Percentiles rank a stretch among this genome's conserved stretches.
These are phyloP conservation scores for Phytophthora tentaculata DNA, from an alignment of 352 stramenopile species.

Conservation along the genomic window DNA sequence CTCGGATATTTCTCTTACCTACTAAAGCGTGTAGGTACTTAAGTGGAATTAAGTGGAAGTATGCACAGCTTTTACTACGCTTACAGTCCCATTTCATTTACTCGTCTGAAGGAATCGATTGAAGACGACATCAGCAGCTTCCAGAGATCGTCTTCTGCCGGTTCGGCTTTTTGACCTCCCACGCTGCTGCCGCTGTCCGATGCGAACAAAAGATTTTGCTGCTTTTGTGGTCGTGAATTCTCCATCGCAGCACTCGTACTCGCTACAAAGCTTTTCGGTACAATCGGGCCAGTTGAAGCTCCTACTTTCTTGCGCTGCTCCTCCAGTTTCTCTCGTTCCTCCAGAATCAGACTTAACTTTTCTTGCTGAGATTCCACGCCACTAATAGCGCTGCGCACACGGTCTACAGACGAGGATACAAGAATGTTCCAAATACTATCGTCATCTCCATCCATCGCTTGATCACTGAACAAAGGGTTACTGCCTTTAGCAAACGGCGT, in stretches of 20 bases:
- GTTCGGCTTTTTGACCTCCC: conserved; percentile 12
- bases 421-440: conserved; percentile 80
- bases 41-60: no score
- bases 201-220: conserved; percentile 38
- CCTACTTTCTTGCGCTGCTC: conserved; percentile 61
- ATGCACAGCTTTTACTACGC: no score
- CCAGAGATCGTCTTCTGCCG: conserved; percentile 70
- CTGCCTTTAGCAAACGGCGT: conserved; percentile 19
- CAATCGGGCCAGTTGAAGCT: conserved; percentile 7
- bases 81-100: conserved; percentile 48
- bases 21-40: no score
- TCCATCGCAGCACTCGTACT: conserved; percentile 2
- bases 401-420: conserved; percentile 72
- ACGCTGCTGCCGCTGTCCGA: conserved; percentile 2
- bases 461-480: conserved; percentile 65
- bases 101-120: conserved; percentile 55
- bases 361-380: conserved; percentile 54
- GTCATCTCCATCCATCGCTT: conserved; percentile 51
- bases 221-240: conserved; percentile 13
- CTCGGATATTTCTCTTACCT: no score
- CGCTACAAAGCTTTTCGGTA: conserved; percentile 9
- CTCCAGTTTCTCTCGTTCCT: conserved; percentile 69
- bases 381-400: conserved; percentile 57
- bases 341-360: conserved; percentile 61
- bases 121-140: conserved; percentile 74